Base-by-base conservation (phyloP, 495 filamentous ascomycete species). In the Corynascus novoguineensis region DNA sequence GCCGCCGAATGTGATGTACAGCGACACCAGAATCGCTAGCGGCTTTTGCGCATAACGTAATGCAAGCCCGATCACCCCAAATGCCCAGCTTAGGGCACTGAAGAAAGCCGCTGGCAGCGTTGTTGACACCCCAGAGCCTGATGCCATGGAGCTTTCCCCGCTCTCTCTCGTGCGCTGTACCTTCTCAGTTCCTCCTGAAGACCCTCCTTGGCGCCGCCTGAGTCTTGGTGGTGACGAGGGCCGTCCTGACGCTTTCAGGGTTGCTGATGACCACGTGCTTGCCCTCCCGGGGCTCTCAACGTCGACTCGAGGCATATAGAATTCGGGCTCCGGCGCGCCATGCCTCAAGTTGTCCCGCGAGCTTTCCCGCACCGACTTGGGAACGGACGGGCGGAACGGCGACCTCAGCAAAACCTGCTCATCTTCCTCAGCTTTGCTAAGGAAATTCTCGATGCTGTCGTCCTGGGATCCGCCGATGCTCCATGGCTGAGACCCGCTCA, bases 31-130 rank as follows among this genome's bases (percentile, higher is more conserved):
- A 47, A 79, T 72, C n/a, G 79, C 79, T 27, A 86, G 58, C 3
- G 83, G 77, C 41, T 71, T 78, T 63, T 83, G 80, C 10, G 78
- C 64, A 47, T 75, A 74, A 22, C 71, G 67, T 17, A 86, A 71
- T 35, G 79, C 73, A 21, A 75, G 65, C 11, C 66, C 71, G 4
- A 83, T 25, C n/a, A 84, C 68, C 28, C 75, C 75, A 12, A 78
- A 50, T 0, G 71, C 21, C 77, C 81, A 85, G 24, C 62, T 64
- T 1, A 70, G 51, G 19, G 62, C 55, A 21, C 74, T 65, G 19
- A 69, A 68, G 19, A 71, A 8, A 22, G 67, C 59, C 22, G 52
- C 64, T 10, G 65, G 65, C 38, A 64, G 47, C 3, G 71, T 71
- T 15, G 64, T 47, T 2, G 62, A 57, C 1, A 64, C 19, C 9